Evolutionary conservation across 768 basidiomycete genomes (phyloP), one percentile per base, ranked within the genome.

Genomic region (Trichaptum fuscoviolaceum): DNA sequence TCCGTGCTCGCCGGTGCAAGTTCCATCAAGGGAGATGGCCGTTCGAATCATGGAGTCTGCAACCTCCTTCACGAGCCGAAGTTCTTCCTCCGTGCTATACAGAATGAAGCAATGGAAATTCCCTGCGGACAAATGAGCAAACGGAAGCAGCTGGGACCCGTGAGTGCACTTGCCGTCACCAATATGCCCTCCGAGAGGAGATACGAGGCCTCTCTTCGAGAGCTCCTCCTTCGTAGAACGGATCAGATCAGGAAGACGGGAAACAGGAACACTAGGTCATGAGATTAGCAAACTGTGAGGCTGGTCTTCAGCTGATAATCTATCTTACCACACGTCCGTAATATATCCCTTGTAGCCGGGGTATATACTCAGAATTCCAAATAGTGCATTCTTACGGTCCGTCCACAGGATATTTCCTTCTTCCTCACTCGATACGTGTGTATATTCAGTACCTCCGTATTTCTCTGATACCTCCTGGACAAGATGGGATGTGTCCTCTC

Each of bases 161-260:
- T 61, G 23, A n/a, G 12, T 1, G 18, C 6, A 63, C 71, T 12
- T 60, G 74, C 79, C 80, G 65, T 81, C 81, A 5, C 80, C 80
- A 4, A 79, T 79, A 67, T 82, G 82, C 0, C 80, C 81, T 15
- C 78, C 81, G 35, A 82, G 79, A 6, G 81, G 77, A 8, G 82
- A 82, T 20, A 71, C 69, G 23, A 86, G 73, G 0, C 79, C 80
- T 0, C 76, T 69, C 24, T 75, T 71, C 15, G 71, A 75, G n/a
- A 85, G 77, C 70, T 85, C 84, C 67, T 78, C 76, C 67, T 82
- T 77, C 24, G 77, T 83, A 66, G 83, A 79, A 23, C 76, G 69
- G 9, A 80, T 77, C 35, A 78, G 70, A 59, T 77, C 71, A 1
- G 78, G 76, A 10, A 79, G 73, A 26, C 72, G 71, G 3, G 74